These are phyloP conservation scores for Aspergillus asperescens DNA, from an alignment of 495 filamentous ascomycete species.

Conservation along the genomic window DNA sequence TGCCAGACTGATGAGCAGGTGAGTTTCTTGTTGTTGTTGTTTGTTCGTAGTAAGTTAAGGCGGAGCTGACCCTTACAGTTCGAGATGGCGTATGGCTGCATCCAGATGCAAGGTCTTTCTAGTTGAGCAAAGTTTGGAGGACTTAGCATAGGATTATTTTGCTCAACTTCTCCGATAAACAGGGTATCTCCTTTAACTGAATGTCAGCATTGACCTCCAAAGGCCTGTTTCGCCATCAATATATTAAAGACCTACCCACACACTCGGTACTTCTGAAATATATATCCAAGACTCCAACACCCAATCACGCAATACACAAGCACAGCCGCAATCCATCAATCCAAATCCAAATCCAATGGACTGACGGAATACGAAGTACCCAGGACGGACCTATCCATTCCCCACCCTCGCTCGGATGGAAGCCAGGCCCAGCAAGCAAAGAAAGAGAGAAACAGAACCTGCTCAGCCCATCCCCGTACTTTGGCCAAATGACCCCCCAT, in stretches of 20 bases:
- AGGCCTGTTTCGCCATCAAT: too few relatives aligned
- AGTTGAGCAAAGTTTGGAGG: neutral
- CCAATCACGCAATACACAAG: too few relatives aligned
- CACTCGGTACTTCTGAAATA: neutral
- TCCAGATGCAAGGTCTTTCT: conserved; percentile 11
- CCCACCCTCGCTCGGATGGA: too few relatives aligned
- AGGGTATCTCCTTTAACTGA: too few relatives aligned
- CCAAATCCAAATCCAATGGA: neutral
- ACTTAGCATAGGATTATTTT: too few relatives aligned
- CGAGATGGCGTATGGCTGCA: conserved; percentile 41
- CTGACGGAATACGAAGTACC: neutral
- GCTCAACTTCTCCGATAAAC: too few relatives aligned
- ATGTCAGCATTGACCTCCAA: too few relatives aligned
- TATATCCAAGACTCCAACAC: neutral
- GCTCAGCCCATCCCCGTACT: neutral
- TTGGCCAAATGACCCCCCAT: neutral
- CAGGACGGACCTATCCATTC: too few relatives aligned
- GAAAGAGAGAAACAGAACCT: neutral
- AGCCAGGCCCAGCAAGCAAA: neutral
- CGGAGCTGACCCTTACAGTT: conserved; percentile 26
- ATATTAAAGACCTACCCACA: too few relatives aligned
- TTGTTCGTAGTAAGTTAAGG: neutral
- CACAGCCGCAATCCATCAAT: neutral
- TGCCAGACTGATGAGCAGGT: conserved; percentile 79
- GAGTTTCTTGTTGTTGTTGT: too few relatives aligned